These are phyloP conservation scores for Cicer chorassanicum DNA, from an alignment of 306 rosid species.

Conservation along the genomic window DNA sequence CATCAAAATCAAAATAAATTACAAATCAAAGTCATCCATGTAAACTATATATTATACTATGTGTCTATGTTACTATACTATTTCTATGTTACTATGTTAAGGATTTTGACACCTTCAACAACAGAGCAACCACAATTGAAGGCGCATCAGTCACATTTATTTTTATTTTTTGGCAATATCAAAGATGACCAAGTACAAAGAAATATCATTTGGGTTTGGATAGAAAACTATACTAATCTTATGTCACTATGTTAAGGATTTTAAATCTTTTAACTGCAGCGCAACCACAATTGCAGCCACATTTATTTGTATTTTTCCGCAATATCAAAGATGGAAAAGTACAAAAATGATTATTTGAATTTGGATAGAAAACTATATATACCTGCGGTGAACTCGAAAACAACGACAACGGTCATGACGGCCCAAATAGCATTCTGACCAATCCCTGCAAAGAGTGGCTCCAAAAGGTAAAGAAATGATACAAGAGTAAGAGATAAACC, in stretches of 20 bases:
- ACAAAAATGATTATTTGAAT: background rate
- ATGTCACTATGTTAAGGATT: background rate
- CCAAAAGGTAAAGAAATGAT: slow-evolving; percentile 69
- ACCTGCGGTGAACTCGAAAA: slow-evolving; percentile 93
- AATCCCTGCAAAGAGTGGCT: slow-evolving; percentile 70
- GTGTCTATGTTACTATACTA: background rate
- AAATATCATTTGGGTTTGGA: background rate
- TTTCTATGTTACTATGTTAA: background rate
- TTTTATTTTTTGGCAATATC: background rate
- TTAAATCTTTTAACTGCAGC: background rate
- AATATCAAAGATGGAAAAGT: background rate
- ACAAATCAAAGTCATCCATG: background rate
- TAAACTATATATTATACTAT: background rate
- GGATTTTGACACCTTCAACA: background rate
- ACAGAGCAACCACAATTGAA: background rate
- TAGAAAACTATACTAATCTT: slow-evolving; percentile 40
- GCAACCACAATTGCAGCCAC: background rate
- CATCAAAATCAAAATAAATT: slow-evolving; percentile 1
- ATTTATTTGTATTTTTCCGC: background rate
- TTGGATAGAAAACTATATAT: slow-evolving; percentile 25
- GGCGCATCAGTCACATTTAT: background rate
- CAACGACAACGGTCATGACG: slow-evolving; percentile 91
- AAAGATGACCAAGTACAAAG: background rate
- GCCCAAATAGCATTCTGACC: slow-evolving; percentile 87
- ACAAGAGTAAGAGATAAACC: slow-evolving; percentile 81